These are phyloP conservation scores for Rhinocladiella mackenziei DNA, from an alignment of 2,329 filamentous ascomycete genomes.

Conservation along the genomic window DNA sequence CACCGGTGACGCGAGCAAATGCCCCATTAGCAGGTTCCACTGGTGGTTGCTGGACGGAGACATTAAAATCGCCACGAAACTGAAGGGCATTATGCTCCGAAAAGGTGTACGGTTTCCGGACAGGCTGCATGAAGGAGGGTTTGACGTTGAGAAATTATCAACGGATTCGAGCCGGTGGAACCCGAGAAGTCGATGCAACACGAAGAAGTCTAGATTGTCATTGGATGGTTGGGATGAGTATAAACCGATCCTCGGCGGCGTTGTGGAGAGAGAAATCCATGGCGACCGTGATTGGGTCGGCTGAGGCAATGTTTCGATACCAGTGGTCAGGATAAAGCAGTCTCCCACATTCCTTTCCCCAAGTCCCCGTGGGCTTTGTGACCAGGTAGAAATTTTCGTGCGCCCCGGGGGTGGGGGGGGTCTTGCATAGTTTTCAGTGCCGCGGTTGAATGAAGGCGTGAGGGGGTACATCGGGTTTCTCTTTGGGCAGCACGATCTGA, in stretches of 20 bases:
- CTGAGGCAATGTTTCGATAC: background rate
- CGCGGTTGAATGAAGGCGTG: no score
- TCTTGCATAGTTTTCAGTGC: background rate
- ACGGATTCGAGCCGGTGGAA: background rate
- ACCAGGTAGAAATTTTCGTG: conserved; percentile 5
- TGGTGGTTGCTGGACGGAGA: no score
- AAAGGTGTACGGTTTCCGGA: no score
- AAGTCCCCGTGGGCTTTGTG: background rate
- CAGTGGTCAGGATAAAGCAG: conserved; percentile 1
- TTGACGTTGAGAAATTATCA: background rate
- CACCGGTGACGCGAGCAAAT: no score
- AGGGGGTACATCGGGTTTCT: no score
- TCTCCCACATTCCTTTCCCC: background rate
- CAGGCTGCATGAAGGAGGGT: no score
- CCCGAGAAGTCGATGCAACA: conserved; percentile 4
- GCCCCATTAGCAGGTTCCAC: no score
- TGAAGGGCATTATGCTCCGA: no score
- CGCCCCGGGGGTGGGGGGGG: no score
- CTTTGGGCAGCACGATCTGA: no score
- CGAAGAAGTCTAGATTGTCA: background rate
- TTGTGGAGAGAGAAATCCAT: conserved; percentile 2
- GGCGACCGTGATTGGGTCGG: conserved; percentile 1
- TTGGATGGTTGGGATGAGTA: no score
- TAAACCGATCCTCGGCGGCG: conserved; percentile 10
- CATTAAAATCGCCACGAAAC: no score